phyloP scores from a whole-genome alignment of 257 asterid genomes.

The Salvia rosmarinus region DNA sequence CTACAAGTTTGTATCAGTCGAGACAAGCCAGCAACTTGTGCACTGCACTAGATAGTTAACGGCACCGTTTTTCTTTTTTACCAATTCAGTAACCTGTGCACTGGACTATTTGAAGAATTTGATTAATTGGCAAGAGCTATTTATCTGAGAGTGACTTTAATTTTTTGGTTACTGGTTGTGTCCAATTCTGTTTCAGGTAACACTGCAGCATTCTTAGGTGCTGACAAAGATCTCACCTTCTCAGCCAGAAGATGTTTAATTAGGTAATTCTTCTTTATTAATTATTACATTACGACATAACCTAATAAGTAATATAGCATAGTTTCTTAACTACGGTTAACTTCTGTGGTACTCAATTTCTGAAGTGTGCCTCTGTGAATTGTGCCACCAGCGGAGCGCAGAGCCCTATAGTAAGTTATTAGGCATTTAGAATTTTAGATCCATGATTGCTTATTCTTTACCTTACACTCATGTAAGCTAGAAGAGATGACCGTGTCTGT shows the following conservation, averaged over 20 bases:
- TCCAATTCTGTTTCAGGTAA: constrained; percentile 48
- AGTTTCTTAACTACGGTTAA: constrained; percentile 12
- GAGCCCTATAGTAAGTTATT: background rate
- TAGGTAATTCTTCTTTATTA: constrained; percentile 49
- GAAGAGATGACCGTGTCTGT: constrained; percentile 9
- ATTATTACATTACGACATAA: background rate
- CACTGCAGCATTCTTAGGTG: constrained; percentile 33
- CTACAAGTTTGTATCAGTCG: constrained; percentile 3
- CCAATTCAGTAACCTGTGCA: background rate
- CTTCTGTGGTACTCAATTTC: constrained; percentile 3
- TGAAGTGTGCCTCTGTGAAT: constrained; percentile 9
- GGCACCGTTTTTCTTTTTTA: background rate
- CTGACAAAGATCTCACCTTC: constrained; percentile 36
- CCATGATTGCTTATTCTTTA: background rate
- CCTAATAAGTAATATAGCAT: constrained; percentile 5
- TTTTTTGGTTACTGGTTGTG: constrained; percentile 20
- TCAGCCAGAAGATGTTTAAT: constrained; percentile 34
- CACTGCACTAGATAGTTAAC: background rate
- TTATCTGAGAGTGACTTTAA: constrained; percentile 3
- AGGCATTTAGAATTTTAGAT: constrained; percentile 14
- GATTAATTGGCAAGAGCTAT: constrained; percentile 8
- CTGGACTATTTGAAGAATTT: constrained; percentile 14
- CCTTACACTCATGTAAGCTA: constrained; percentile 18
- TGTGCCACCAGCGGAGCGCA: constrained; percentile 17
- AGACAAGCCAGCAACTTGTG: constrained; percentile 5